phyloP scores from a whole-genome alignment of 768 basidiomycete species.

The Hygrocybe punicea region DNA sequence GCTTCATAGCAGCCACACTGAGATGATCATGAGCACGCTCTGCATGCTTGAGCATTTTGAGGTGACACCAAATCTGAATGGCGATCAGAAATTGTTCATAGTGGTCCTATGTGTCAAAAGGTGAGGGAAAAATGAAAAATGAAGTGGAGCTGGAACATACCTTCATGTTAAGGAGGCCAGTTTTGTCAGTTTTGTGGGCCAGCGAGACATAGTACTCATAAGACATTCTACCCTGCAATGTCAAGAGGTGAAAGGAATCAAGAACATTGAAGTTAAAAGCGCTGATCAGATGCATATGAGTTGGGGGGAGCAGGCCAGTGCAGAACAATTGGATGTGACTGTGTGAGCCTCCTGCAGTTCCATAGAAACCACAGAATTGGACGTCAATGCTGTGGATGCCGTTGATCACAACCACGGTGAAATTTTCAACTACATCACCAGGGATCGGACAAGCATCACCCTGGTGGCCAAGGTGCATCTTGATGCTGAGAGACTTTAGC shows the following conservation, averaged over 20 bases:
- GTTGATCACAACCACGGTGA: constrained; percentile 18
- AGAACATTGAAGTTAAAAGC: constrained; percentile 11
- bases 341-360: background rate
- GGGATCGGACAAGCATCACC: background rate
- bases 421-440: background rate
- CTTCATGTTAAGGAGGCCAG: background rate
- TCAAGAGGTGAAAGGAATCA: constrained; percentile 10
- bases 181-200: constrained; percentile 5
- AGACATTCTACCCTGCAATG: constrained; percentile 7
- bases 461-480: constrained; percentile 11
- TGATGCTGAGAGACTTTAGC: constrained; percentile 5
- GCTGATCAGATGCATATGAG: background rate
- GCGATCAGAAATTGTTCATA: constrained; percentile 8
- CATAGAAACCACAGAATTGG: constrained; percentile 23
- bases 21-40: constrained; percentile 16
- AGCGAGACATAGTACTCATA: constrained; percentile 10
- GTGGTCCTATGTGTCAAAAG: background rate
- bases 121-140: background rate
- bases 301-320: constrained; percentile 4
- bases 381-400: constrained; percentile 24
- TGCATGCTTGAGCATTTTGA: constrained; percentile 22
- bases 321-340: constrained; percentile 5
- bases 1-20: constrained; percentile 2
- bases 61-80: constrained; percentile 15
- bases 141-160: background rate